Evolutionary conservation across 306 rosid genomes (phyloP).

Genomic region (Hippophae rhamnoides): DNA sequence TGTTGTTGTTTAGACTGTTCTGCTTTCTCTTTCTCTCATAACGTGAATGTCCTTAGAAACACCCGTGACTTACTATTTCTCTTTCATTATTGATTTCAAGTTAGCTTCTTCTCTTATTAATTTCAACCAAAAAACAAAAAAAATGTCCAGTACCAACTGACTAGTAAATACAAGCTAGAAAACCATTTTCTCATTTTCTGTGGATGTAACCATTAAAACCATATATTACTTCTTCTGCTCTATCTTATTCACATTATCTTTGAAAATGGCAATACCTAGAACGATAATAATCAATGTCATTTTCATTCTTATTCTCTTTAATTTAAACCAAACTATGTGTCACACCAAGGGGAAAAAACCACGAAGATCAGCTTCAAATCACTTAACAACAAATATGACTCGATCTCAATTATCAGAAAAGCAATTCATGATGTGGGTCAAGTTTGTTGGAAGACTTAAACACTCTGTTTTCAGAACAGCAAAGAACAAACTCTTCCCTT

Average conservation of each 20-base stretch:
- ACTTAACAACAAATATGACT: constrained; percentile 28
- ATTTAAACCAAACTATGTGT: constrained; percentile 28
- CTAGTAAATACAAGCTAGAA: constrained; percentile 6
- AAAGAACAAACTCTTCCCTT: constrained; percentile 72
- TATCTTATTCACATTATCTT: constrained; percentile 1
- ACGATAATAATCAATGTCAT: constrained; percentile 17
- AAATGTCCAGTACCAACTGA: constrained; percentile 1
- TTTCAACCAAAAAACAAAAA: constrained; percentile 23
- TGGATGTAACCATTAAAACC: not conserved
- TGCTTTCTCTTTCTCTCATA: constrained; percentile 22
- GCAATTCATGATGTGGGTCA: constrained; percentile 84
- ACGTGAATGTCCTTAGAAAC: constrained; percentile 23
- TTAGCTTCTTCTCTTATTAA: constrained; percentile 23
- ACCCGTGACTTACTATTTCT: constrained; percentile 60
- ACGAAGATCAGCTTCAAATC: constrained; percentile 22
- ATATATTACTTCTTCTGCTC: constrained; percentile 1
- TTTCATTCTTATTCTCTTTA: constrained; percentile 36
- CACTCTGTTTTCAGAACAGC: constrained; percentile 68
- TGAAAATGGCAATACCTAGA: constrained; percentile 35
- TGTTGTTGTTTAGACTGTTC: constrained; percentile 34
- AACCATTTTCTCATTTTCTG: constrained; percentile 7
- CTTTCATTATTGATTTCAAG: constrained; percentile 30
- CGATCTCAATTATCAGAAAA: constrained; percentile 47
- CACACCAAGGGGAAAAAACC: constrained; percentile 51
- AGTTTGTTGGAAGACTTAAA: constrained; percentile 62